Percentiles rank a stretch among this genome's conserved stretches.
Evolutionary conservation across 257 asterid genomes (phyloP).

Genomic region (Nicotiana attenuata): DNA sequence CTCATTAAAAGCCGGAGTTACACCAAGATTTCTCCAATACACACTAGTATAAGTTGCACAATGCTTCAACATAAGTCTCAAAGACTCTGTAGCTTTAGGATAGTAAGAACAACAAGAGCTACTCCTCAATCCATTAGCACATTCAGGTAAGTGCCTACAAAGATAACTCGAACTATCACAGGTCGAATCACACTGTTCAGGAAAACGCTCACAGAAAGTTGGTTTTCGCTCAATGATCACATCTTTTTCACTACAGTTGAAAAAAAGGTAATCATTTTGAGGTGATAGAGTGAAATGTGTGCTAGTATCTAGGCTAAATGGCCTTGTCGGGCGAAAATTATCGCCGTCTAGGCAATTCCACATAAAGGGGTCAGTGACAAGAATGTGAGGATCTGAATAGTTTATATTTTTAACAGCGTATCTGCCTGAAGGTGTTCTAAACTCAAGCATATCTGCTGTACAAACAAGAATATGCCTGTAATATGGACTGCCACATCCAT

Average conservation of each 20-base stretch:
- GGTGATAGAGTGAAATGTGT: slow-evolving; percentile 57
- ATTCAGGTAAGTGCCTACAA: slow-evolving; percentile 71
- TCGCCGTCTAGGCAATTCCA: slow-evolving; percentile 71
- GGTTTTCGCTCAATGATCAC: slow-evolving; percentile 75
- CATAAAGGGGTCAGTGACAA: slow-evolving; percentile 65
- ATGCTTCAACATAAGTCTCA: slow-evolving; percentile 74
- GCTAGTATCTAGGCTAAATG: slow-evolving; percentile 84
- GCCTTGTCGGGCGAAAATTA: slow-evolving; percentile 53
- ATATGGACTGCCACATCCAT: slow-evolving; percentile 90
- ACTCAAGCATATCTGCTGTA: slow-evolving; percentile 40
- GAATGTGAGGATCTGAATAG: slow-evolving; percentile 76
- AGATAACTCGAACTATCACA: slow-evolving; percentile 83
- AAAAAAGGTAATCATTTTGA: slow-evolving; percentile 77
- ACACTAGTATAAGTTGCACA: slow-evolving; percentile 63
- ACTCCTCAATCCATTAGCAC: slow-evolving; percentile 40
- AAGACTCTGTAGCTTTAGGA: slow-evolving; percentile 74
- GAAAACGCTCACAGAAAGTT: slow-evolving; percentile 65
- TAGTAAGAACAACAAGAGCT: slow-evolving; percentile 79
- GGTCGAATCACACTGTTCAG: slow-evolving; percentile 85
- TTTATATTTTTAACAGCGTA: slow-evolving; percentile 55
- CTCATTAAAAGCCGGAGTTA: slow-evolving; percentile 55
- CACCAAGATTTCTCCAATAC: slow-evolving; percentile 74
- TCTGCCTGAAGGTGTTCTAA: slow-evolving; percentile 77
- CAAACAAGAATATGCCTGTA: slow-evolving; percentile 61
- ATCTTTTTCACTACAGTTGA: slow-evolving; percentile 65